A percentile compares a stretch with the other conserved stretches of the same genome.
Evolutionary conservation across 2,329 filamentous ascomycete species (phyloP).

Genomic region (Arthrobotrys sinensis): DNA sequence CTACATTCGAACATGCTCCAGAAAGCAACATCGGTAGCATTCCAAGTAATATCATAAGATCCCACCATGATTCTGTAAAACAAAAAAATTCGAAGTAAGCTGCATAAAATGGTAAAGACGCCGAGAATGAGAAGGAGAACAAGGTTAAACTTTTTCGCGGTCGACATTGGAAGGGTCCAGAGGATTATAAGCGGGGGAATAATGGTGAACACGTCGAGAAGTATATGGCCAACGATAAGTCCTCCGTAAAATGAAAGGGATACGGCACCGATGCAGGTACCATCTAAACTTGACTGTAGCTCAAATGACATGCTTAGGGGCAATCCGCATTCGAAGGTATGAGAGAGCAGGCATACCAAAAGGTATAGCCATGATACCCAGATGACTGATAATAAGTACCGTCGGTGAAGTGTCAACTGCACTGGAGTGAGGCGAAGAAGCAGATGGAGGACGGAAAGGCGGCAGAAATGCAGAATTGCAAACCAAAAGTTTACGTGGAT

Average conservation of each 20-base stretch:
- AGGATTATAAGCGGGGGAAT: conserved; percentile 44
- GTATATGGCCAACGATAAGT: conserved; percentile 42
- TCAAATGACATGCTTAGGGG: conserved; percentile 32
- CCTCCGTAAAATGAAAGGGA: conserved; percentile 40
- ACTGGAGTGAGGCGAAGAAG: conserved; percentile 43
- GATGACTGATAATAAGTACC: conserved; percentile 27
- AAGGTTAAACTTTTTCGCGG: conserved; percentile 38
- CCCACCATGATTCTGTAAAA: conserved; percentile 40
- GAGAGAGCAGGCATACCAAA: conserved; percentile 15
- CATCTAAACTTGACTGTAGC: conserved; percentile 21
- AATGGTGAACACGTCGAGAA: conserved; percentile 47
- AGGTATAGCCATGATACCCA: conserved; percentile 38
- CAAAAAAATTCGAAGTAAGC: conserved; percentile 32
- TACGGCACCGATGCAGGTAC: conserved; percentile 38
- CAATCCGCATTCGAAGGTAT: conserved; percentile 43
- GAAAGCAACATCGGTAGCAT: conserved; percentile 35
- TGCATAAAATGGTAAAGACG: conserved; percentile 40
- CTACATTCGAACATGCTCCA: conserved; percentile 42
- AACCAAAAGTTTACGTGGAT: conserved; percentile 49
- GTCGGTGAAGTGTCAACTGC: conserved; percentile 32
- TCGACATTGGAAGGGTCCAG: conserved; percentile 35
- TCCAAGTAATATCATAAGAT: conserved; percentile 49
- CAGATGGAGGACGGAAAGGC: conserved; percentile 44
- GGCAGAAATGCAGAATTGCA: conserved; percentile 39
- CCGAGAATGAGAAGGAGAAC: conserved; percentile 36